A percentile compares a stretch with the other conserved stretches of the same genome.
phyloP scores from a whole-genome alignment of 176 grass and related monocot species.

The Musa acuminata region DNA sequence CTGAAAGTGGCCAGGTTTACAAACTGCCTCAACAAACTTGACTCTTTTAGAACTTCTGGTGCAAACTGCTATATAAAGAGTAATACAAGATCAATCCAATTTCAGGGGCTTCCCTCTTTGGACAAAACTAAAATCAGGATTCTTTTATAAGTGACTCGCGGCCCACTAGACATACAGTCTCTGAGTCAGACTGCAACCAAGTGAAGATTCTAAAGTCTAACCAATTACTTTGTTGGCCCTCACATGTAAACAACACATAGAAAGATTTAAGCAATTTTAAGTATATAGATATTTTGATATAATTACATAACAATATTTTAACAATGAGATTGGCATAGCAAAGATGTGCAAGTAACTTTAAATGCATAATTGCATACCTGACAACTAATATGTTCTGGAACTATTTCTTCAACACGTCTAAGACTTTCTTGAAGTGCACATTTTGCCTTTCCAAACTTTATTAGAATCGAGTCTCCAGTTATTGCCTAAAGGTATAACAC shows the following conservation, averaged over 20 bases:
- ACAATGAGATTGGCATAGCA: background rate
- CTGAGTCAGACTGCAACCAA: background rate
- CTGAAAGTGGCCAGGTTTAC: no score
- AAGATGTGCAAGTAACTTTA: conserved; percentile 18
- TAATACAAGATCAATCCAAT: background rate
- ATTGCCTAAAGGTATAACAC: conserved; percentile 57
- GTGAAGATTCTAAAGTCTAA: no score
- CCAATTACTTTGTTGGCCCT: no score
- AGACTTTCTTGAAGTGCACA: conserved; percentile 74
- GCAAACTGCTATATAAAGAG: background rate
- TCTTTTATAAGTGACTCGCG: background rate
- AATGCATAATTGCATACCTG: conserved; percentile 39
- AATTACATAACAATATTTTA: background rate
- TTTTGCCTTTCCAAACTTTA: conserved; percentile 93
- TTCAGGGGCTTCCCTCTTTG: background rate
- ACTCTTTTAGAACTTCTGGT: no score
- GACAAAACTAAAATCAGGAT: background rate
- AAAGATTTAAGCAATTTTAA: no score
- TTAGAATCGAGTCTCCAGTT: conserved; percentile 68
- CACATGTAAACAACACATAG: no score
- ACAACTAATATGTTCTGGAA: conserved; percentile 69
- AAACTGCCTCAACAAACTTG: no score
- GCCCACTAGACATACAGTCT: background rate
- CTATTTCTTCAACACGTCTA: conserved; percentile 58
- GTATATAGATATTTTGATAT: no score